Base-by-base conservation (phyloP, 1,139 yeast species). In the Zygosaccharomyces pseudobailii region DNA sequence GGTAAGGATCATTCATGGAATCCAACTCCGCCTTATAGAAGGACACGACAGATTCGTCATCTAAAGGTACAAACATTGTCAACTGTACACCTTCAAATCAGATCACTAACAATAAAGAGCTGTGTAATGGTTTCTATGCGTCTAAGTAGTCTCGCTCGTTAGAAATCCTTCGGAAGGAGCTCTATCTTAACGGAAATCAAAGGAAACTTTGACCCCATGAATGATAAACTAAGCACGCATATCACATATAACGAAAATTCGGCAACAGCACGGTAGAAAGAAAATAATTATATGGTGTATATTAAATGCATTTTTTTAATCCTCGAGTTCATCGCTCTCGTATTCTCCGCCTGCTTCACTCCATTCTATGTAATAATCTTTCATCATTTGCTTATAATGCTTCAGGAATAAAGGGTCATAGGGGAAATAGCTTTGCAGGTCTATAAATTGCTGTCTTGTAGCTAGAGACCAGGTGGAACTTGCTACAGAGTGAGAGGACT, bases 401-500 rank as follows among this genome's bases (percentile, higher is more conserved):
- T 84, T 86, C 54, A 92, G 74, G 43, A 86, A 80, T 54, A 92
- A 70, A 0, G 98, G 98, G 70, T 92, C 98, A 65, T 87, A 92
- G 9, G 98, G 98, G 68, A 92, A 92, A 65, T 88, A 92, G 10
- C 94, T 90, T 64, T 89, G 96, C 47, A 89, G 71, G 63, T 88
- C 95, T 55, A 87, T 78, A 63, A 87, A 88, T 61, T 89, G 96
- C 63, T 86, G 92, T 60, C 79, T 78, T 53, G 80, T 77, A 39
- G 69, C 64, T 22, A 66, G 48, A 6, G 67, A 59, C 63, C 67
- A 61, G 20, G 58, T 48, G 2, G 62, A 50, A 10, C 55, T 48
- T 5, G 58, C 38, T 9, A 38, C 41, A 7, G 53, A 45, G 2
- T 55, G 34, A 20, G 47, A 45, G 1, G 72, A 71, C 60, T 3